These are phyloP conservation scores for Candida ortonii DNA, from an alignment of 805 yeast species.

Conservation along the genomic window DNA sequence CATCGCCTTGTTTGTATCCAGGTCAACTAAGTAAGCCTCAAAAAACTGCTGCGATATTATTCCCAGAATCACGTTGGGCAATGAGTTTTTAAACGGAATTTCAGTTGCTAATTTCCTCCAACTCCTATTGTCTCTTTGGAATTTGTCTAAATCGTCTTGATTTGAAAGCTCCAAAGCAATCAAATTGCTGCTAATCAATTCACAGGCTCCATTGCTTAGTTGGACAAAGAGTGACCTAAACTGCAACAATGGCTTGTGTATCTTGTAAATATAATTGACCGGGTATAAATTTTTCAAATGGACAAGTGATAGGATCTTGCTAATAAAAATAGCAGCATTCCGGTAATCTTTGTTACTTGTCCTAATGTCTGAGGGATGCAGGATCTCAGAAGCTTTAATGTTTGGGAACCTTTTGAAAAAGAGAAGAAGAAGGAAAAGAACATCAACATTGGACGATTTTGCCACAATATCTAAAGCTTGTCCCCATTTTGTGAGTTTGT, in stretches of 20 bases:
- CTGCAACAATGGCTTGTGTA: constrained; percentile 62
- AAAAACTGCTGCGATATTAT: constrained; percentile 54
- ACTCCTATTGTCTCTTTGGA: constrained; percentile 38
- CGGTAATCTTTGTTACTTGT: constrained; percentile 39
- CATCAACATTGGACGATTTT: constrained; percentile 32
- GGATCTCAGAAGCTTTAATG: constrained; percentile 40
- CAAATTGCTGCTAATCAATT: constrained; percentile 50
- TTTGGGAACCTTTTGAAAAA: constrained; percentile 38
- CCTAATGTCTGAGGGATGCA: constrained; percentile 32
- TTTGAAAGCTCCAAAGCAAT: constrained; percentile 49
- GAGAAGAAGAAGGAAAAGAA: constrained; percentile 46
- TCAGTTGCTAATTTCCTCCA: constrained; percentile 59
- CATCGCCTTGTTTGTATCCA: constrained; percentile 14
- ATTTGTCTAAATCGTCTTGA: constrained; percentile 54
- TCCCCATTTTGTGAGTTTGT: constrained; percentile 52
- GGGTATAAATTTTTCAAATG: constrained; percentile 47
- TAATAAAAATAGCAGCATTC: constrained; percentile 38
- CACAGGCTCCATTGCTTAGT: constrained; percentile 47
- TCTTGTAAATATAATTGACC: constrained; percentile 62
- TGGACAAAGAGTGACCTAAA: constrained; percentile 64
- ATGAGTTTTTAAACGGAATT: constrained; percentile 57
- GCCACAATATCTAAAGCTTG: constrained; percentile 39
- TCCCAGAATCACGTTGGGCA: constrained; percentile 64
- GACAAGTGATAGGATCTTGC: constrained; percentile 49
- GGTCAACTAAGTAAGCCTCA: constrained; percentile 30